phyloP scores from a whole-genome alignment of 495 filamentous ascomycete genomes.

The Aspergillus avenaceus region DNA sequence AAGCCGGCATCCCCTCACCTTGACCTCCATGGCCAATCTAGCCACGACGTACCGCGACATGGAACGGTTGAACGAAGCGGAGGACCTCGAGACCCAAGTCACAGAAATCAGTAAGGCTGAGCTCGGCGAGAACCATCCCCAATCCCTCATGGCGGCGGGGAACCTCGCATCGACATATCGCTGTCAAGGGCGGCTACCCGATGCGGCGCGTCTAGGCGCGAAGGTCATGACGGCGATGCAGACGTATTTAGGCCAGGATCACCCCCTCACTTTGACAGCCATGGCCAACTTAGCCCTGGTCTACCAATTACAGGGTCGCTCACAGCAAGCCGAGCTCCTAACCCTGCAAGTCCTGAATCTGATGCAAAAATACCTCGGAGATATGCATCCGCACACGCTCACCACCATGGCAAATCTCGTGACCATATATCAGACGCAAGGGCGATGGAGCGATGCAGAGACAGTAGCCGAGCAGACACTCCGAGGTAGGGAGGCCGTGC shows the following conservation, averaged over 20 bases:
- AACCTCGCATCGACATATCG: constrained; percentile 25
- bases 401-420: constrained; percentile 26
- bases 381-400: constrained; percentile 18
- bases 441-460: constrained; percentile 33
- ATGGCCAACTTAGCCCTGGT: constrained; percentile 38
- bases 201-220: constrained; percentile 31
- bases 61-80: constrained; percentile 25
- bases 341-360: constrained; percentile 17
- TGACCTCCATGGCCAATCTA: constrained; percentile 24
- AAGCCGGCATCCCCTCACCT: constrained; percentile 29
- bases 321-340: constrained; percentile 26
- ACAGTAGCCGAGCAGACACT: constrained; percentile 20
- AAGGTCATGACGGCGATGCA: constrained; percentile 23
- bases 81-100: constrained; percentile 19
- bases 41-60: constrained; percentile 9
- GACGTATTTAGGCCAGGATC: constrained; percentile 26
- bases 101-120: constrained; percentile 5
- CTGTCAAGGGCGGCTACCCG: constrained; percentile 29
- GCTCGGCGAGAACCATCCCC: constrained; percentile 15
- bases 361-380: constrained; percentile 14
- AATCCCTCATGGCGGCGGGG: constrained; percentile 21
- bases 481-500: constrained; percentile 12
- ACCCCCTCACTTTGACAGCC: constrained; percentile 32
- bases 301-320: constrained; percentile 19
- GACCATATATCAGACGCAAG: constrained; percentile 21